A percentile compares a stretch with the other conserved stretches of the same genome.
phyloP scores from a whole-genome alignment of 2,329 filamentous ascomycete species.

The Paecilomyces niveus region DNA sequence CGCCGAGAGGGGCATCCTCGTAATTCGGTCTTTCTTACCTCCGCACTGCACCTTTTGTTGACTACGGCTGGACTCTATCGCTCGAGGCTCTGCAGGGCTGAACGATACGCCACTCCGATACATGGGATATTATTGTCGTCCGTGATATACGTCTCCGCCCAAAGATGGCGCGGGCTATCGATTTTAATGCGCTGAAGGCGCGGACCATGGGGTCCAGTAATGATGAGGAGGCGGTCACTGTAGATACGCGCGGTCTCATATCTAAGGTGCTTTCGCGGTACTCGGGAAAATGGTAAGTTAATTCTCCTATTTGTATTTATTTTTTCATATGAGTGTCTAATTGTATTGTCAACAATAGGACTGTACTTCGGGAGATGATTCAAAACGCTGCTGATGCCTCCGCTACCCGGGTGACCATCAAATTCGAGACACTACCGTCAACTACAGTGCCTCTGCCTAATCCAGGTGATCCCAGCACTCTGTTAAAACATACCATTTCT shows the following conservation, averaged over 20 bases:
- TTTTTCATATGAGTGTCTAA: conserved; percentile 8
- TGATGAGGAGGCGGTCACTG: conserved; percentile 94
- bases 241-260: conserved; percentile 92
- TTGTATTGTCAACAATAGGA: conserved; percentile 25
- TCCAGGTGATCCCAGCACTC: conserved; percentile 59
- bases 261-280: conserved; percentile 97
- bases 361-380: conserved; percentile 79
- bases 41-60: background rate
- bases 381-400: conserved; percentile 98
- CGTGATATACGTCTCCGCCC: background rate
- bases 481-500: conserved; percentile 73
- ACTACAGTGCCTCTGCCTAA: conserved; percentile 63
- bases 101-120: background rate
- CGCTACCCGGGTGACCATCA: conserved; percentile 80
- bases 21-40: background rate
- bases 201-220: conserved; percentile 79
- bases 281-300: conserved; percentile 83
- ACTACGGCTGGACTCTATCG: background rate
- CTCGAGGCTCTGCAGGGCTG: background rate
- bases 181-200: conserved; percentile 66
- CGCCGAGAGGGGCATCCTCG: background rate
- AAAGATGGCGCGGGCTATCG: conserved; percentile 62
- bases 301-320: background rate
- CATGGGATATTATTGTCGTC: background rate
- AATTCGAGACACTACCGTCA: conserved; percentile 86